Evolutionary conservation across 1,284 basidiomycete genomes (phyloP), one percentile per base, ranked within the genome.

Genomic region (Ganoderma multipileum): DNA sequence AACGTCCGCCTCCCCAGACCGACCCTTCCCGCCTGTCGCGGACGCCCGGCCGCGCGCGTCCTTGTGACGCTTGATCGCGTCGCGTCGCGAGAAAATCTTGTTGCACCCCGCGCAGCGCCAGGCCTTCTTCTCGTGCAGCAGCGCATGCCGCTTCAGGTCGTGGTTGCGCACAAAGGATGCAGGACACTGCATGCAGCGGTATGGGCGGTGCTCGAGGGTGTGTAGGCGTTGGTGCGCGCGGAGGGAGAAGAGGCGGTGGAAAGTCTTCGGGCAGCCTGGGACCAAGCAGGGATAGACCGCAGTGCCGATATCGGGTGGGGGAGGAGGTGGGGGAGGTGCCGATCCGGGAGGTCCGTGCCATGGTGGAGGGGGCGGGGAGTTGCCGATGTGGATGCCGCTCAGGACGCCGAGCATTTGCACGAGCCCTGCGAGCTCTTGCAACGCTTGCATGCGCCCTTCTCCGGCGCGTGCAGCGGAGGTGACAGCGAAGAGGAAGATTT

Each of bases 321-420:
- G 72, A 60, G 72, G 61, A 16, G 74, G 58, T 14, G 69, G 57
- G 78, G 58, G 38, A 16, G 58, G 58, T 11, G 77, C 77, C 59
- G 76, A 68, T 23, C 79, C 76, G 8, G 73, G 75, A 38, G 77
- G 68, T 20, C 69, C 55, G 62, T 74, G 78, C 36, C 77, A 75
- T 39, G 58, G 58, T 44, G 77, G 74, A 63, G 79, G 47, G 11
- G 47, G 76, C n/a, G 81, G 75, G 47, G 67, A 71, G 28, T 85
- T 78, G 18, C 87, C 89, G 61, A 93, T 92, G 72, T 87, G 90
- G 52, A 91, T 89, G 1, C 89, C 89, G 70, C 88, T 90, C 67
- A 94, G 85, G 39, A 93, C 89, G 30, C 91, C 91, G 58, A 94
- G 84, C 73, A 92, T 90, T 74, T 93, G 92, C 68, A 93, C 91